Evolutionary conservation across 768 basidiomycete species (phyloP), one percentile per base, ranked within the genome.

Genomic region (Basidioascus undulatus): DNA sequence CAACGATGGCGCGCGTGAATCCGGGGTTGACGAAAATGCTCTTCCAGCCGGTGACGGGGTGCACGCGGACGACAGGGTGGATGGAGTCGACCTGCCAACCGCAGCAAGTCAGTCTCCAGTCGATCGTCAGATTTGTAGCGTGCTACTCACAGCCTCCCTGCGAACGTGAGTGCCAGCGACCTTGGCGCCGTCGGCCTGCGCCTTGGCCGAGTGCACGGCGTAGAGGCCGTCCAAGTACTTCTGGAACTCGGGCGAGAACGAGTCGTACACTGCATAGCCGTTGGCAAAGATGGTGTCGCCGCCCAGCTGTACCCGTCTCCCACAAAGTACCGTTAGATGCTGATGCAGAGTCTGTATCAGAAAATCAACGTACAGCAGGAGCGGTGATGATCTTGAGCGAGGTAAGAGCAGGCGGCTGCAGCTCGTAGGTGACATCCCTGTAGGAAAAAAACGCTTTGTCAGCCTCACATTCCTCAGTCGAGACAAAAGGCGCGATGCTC

Each of bases 41-140:
- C 65, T 83, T 82, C 70, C 73, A 76, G 11, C 80, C 78, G 1
- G 81, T 86, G 2, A 66, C 72, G 16, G 82, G 80, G 54, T 83
- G 74, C 10, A 82, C 77, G 35, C 80, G 72, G 40, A 84, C 76
- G 35, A 84, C 62, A 15, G 80, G 81, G 55, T 83, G 81, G 25
- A 76, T 50, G 4, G 50, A 53, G 48, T 61, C 58, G 41, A 58
- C 55, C 18, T 54, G 52, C 28, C n/a, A 20, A 5, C 20, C 12
- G 16, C n/a, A 5, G n/a, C 1, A 12, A 6, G 3, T 13, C 5
- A 13, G 10, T n/a, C n/a, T n/a, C n/a, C n/a, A n/a, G n/a, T n/a
- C n/a, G n/a, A n/a, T n/a, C n/a, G n/a, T n/a, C n/a, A n/a, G n/a
- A n/a, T n/a, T n/a, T n/a, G n/a, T n/a, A n/a, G 32, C n/a, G n/a